Evolutionary conservation across 306 rosid species (phyloP).

Genomic region (Cucumis sativus): Cucumber_9930_V3 NC_026660.2:19361501-19362000

Average conservation of each 20-base stretch:
- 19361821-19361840: not conserved
- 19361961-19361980: slow-evolving; percentile 38
- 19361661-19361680: not conserved
- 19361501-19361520: not conserved
- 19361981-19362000: slow-evolving; percentile 79
- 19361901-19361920: slow-evolving; percentile 65
- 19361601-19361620: slow-evolving; percentile 49
- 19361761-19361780: not conserved
- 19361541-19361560: slow-evolving; percentile 29
- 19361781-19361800: too few species aligned
- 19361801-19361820: not conserved
- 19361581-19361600: slow-evolving; percentile 39
- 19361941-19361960: slow-evolving; percentile 81
- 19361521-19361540: not conserved
- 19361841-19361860: not conserved
- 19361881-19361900: slow-evolving; percentile 34
- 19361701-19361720: not conserved
- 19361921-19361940: slow-evolving; percentile 81
- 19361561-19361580: slow-evolving; percentile 37
- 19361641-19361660: slow-evolving; percentile 14
- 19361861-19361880: not conserved
- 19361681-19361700: not conserved
- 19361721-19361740: not conserved
- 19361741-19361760: not conserved
- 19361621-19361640: slow-evolving; percentile 29